Percentiles rank a stretch among this genome's conserved stretches.
Evolutionary conservation across 208 protist genomes (phyloP).

Genomic region (Acanthamoeba castellanii): DNA sequence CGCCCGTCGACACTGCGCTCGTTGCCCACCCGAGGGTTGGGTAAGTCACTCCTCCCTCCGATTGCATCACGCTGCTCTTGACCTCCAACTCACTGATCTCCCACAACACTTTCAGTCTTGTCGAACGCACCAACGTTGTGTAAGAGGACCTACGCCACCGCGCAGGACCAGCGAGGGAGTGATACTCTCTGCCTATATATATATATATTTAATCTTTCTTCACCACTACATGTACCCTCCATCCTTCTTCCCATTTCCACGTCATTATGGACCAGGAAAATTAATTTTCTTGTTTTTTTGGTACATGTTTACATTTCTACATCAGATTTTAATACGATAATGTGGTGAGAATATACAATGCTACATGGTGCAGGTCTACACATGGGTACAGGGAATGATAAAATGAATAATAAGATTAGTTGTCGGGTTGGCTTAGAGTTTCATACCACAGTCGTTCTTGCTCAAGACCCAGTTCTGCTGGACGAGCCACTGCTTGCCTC

Average conservation of each 20-base stretch:
- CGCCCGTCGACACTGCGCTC: slow-evolving; percentile 37
- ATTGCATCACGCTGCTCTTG: background rate
- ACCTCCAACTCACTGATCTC: too few species aligned
- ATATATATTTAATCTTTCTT: too few species aligned
- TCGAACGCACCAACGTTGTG: background rate
- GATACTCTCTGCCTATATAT: background rate
- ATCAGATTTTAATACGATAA: too few species aligned
- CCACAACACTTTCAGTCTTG: background rate
- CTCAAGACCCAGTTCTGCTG: slow-evolving; percentile 59
- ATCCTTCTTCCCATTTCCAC: too few species aligned
- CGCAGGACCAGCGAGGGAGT: background rate
- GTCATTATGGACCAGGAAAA: too few species aligned
- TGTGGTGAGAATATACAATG: too few species aligned
- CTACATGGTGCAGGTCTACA: too few species aligned
- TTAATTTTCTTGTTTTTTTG: too few species aligned
- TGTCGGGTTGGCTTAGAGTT: background rate
- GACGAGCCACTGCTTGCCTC: slow-evolving; percentile 27
- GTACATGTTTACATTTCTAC: too few species aligned
- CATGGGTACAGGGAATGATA: too few species aligned
- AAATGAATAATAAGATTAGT: background rate
- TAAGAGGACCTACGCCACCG: background rate
- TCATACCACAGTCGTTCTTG: slow-evolving; percentile 57
- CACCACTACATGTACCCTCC: too few species aligned
- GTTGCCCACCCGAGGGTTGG: slow-evolving; percentile 30
- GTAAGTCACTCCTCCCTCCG: background rate